Base-by-base conservation (phyloP, 2,329 filamentous ascomycete species). In the Aspergillus sp. region DNA sequence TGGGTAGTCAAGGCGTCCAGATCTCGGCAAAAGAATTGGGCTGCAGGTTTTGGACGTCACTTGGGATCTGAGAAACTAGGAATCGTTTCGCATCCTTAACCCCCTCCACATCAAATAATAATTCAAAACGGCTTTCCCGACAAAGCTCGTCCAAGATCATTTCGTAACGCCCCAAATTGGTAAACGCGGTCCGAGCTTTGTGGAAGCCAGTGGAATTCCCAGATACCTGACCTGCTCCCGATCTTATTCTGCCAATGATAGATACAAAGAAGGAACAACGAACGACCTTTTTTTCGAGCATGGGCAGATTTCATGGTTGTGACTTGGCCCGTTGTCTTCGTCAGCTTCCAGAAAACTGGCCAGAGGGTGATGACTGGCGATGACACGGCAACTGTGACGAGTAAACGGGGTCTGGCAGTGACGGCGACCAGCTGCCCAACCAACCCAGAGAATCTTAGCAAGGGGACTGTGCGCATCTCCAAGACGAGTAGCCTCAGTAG, bases 311-410 rank as follows among this genome's bases (percentile, higher is more conserved):
- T 13, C 27, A 53, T 53, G 51, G 46, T 22, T 39, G 51, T 53
- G 30, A 27, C 40, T 53, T 53, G n/a, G 20, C 39, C 20, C 48
- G 46, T 53, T 52, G 55, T 54, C 60, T 54, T 59, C 54, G 60
- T 61, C 58, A 60, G 61, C 56, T 51, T 57, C 57, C 60, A 60
- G 52, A 60, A 60, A 46, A 46, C 56, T 50, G 40, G 41, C 41
- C 48, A 50, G 50, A 55, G 49, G 51, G 27, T 30, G 27, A 11
- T 30, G 27, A 30, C 27, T 30, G 27, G 27, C 11, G 27, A 53
- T 59, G 59, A 64, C 61, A 60, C 58, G 53, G 57, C 60, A 59
- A 56, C 54, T 57, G 61, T 62, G 57, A 61, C 57, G 59, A 60
- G 61, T 56, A 56, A 52, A 60, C 55, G 42, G 60, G 45, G 53